Evolutionary conservation across 2,329 filamentous ascomycete species (phyloP), one percentile per base, ranked within the genome.

Genomic region (Cladorrhinum sp.): DNA sequence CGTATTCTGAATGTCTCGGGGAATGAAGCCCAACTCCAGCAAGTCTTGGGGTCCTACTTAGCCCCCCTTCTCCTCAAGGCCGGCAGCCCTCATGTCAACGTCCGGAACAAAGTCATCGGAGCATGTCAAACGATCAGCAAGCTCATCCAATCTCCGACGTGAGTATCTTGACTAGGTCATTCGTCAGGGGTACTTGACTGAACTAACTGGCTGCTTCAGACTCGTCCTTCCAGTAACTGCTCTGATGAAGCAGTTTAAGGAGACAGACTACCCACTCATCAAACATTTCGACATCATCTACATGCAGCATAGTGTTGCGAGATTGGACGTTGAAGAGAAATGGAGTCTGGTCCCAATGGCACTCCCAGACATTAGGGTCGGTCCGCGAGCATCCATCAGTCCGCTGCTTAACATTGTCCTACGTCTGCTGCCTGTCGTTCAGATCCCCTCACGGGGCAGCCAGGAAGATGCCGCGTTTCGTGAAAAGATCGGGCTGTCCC

Each of bases 201-300:
- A 55, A 49, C 60, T 66, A 55, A 62, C 57, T 18, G 55, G 20
- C 18, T 16, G 7, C 9, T 20, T 63, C 64, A 83, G 82, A 53
- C 86, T 97, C 65, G 81, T 93, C 57, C 79, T 99, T 5, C 95
- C 95, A 0, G 92, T 98, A 12, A 83, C 85, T n/a, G 85, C 87
- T 16, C 81, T 99, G 18, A 75, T 98, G 58, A 88, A 92, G 67
- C 95, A 98, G 73, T 97, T 96, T 80, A 96, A 96, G 74, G 85
- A 90, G 22, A 85, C 85, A 38, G 80, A 86, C 41, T 88, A 87
- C 12, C 79, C 87, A 1, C 80, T 97, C 38, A 85, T 99, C 65
- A 88, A 91, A 64, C 91, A 96, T 71, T 90, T 97, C 67, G 93
- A 98, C 74, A 78, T 98, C 45, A 81, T 90, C 18, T 96, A 96